phyloP scores from a whole-genome alignment of 1,284 basidiomycete species.

The Tilletia indica region DNA sequence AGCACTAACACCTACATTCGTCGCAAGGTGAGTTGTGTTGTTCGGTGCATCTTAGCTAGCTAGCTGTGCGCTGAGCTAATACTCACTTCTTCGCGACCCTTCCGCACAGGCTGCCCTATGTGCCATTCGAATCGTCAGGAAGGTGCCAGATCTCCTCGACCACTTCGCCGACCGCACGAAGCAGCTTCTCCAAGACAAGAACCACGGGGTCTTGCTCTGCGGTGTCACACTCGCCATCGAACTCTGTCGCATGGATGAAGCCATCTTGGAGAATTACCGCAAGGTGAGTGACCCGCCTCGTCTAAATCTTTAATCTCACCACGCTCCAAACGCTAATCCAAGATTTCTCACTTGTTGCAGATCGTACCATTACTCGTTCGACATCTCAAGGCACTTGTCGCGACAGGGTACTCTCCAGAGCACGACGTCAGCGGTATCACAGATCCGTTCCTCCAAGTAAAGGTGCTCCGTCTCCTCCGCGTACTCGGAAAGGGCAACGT shows the following conservation, averaged over 20 bases:
- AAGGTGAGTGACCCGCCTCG: slow-evolving; percentile 56
- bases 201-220: slow-evolving; percentile 91
- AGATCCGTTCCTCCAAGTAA: slow-evolving; percentile 96
- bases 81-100: background rate
- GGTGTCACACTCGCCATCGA: slow-evolving; percentile 92
- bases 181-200: slow-evolving; percentile 87
- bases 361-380: slow-evolving; percentile 90
- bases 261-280: slow-evolving; percentile 78
- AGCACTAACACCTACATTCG: slow-evolving; percentile 98
- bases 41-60: background rate
- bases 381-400: slow-evolving; percentile 90
- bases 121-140: slow-evolving; percentile 91
- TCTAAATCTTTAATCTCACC: background rate
- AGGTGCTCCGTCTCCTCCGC: slow-evolving; percentile 88
- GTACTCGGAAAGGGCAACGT: slow-evolving; percentile 81
- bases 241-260: slow-evolving; percentile 79
- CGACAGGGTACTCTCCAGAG: slow-evolving; percentile 96
- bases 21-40: slow-evolving; percentile 72
- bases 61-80: slow-evolving; percentile 13
- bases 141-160: slow-evolving; percentile 92
- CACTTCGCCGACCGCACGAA: slow-evolving; percentile 88
- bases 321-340: slow-evolving; percentile 8
- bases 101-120: slow-evolving; percentile 81
- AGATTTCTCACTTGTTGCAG: slow-evolving; percentile 57
- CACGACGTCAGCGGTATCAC: slow-evolving; percentile 99